Evolutionary conservation across 768 basidiomycete genomes (phyloP), one percentile per base, ranked within the genome.

Genomic region (Pleurotus ostreatus): DNA sequence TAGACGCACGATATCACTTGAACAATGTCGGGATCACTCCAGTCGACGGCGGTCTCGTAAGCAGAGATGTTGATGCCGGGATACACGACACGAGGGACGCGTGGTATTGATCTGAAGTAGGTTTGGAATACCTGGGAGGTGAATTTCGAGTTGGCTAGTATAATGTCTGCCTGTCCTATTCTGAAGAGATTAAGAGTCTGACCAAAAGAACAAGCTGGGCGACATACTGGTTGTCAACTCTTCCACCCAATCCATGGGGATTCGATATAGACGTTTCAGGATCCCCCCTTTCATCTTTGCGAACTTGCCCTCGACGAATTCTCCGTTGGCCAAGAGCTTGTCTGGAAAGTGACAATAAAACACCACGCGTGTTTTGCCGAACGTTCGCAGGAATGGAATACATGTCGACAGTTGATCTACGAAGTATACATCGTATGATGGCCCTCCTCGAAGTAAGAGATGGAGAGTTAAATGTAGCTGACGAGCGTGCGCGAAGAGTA

Each of bases 331-430:
- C 23, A 98, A 80, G 0, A 98, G 76, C 69, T 96, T 96, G 72
- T 99, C 96, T 0, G 96, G 97, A 62, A 99, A 98, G 68, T 98
- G 97, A 62, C 94, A 96, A 68, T 99, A 98, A 71, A 98, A 98
- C 16, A 98, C 87, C 26, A 96, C 90, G 2, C 92, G 84, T n/a
- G 83, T 91, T 18, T 76, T 76, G 2, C 77, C 81, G 12, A 91
- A 64, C 57, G 74, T 63, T 2, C 91, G 81, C 0, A 99, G 76
- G 57, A 97, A 75, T 0, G 96, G 96, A 22, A 98, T 77, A 60
- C 89, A 94, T 1, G 94, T 93, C 4, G 93, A 94, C 16, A 98
- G 84, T 67, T 98, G 97, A 72, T 98, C 96, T 3, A 98, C 90
- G 57, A 98, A 86, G 72, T 86, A 95, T 18, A 98, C 84, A 65